Evolutionary conservation across 2,329 filamentous ascomycete species (phyloP), one percentile per base, ranked within the genome.

Genomic region (Fusarium sp.): DNA sequence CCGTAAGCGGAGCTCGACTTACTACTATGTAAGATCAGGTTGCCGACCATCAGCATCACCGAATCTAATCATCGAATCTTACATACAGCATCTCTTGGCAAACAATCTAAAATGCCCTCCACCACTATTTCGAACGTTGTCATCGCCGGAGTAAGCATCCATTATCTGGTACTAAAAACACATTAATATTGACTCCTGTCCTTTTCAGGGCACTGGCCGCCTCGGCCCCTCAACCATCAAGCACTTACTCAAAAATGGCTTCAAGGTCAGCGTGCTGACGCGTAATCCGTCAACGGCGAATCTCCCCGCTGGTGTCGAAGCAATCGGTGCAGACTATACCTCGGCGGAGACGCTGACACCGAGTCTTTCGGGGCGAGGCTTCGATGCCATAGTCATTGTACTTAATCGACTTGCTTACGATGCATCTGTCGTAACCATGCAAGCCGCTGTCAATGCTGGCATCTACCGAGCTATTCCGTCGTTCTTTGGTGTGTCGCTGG

Each of bases 341-440:
- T 65, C 62, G 2, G 34, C 4, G 12, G 24, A 43, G 3, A 36
- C 17, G 1, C 4, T 65, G 0, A 24, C 21, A 0, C 26, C 23
- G 5, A 64, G 47, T 9, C 30, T 65, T 0, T 2, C 2, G 14
- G 47, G 26, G 0, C 43, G 23, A 4, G n/a, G 10, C 1, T 64
- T 64, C 2, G 47, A 64, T 19, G 61, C 53, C 2, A 65, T 64
- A 7, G 26, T 65, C 0, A 59, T 64, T 2, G 7, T 59, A 0
- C 61, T 65, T 2, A 59, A 52, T 7, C 53, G 61, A 1, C 46
- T 58, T 1, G 59, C 61, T 6, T 52, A 45, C 14, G 42, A 64
- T 3, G 28, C 32, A 1, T 64, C 61, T 0, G 11, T 64, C 0
- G 5, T 59, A 1, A 20, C 47, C 0, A 12, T 64, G 21, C 59